Conservation (phyloP, 306 rosid species). For the Astragalus membranaceus region DNA sequence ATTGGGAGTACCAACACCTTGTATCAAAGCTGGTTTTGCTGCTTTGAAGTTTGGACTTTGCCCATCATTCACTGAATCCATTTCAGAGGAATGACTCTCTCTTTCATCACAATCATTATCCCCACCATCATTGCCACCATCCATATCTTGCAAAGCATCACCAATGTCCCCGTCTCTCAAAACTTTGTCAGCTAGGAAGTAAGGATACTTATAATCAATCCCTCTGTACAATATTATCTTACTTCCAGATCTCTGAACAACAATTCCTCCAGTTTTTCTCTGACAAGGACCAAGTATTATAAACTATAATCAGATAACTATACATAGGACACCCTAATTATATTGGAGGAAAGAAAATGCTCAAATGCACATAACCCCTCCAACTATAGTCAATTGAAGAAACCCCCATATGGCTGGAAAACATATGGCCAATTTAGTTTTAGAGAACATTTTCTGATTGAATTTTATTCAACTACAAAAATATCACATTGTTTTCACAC, state of each 20-base stretch:
- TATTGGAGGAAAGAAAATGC: neutral
- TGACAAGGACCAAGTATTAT: constrained; percentile 27
- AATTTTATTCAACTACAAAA: neutral
- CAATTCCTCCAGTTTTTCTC: constrained; percentile 96
- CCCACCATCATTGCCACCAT: constrained; percentile 16
- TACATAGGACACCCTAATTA: neutral
- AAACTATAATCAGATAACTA: constrained; percentile 20
- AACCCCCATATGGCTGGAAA: neutral
- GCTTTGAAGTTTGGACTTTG: constrained; percentile 21
- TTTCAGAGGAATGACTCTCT: constrained; percentile 25
- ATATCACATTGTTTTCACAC: neutral
- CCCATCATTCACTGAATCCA: constrained; percentile 26
- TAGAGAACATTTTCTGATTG: neutral
- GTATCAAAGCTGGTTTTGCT: constrained; percentile 40
- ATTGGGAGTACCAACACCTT: constrained; percentile 70
- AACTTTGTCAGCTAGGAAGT: constrained; percentile 45
- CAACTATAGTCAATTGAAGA: neutral
- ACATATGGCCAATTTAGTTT: neutral
- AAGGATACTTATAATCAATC: constrained; percentile 68
- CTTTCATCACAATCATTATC: constrained; percentile 18
- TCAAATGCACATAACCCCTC: neutral
- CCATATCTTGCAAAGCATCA: constrained; percentile 27
- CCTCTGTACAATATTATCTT: constrained; percentile 87
- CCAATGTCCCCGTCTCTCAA: constrained; percentile 20
- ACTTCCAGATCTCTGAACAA: constrained; percentile 89